Evolutionary conservation across 1,284 basidiomycete genomes (phyloP).

Genomic region (Irpex sp.): DNA sequence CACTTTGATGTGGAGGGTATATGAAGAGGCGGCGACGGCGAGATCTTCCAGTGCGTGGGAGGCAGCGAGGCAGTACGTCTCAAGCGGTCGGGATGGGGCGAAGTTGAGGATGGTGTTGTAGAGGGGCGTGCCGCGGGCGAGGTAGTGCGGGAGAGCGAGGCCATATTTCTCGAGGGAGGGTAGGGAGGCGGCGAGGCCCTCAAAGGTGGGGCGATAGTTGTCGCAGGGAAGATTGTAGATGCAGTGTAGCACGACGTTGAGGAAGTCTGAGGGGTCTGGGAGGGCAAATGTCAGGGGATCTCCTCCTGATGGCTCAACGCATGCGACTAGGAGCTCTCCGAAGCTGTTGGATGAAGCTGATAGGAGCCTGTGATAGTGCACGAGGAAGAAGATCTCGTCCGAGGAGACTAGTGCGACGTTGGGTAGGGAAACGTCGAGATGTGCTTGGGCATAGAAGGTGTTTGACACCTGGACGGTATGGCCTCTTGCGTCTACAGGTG

Average conservation of each 20-base stretch:
- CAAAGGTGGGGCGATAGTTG: conserved; percentile 30
- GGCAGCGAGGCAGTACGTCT: conserved; percentile 32
- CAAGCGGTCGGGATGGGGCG: conserved; percentile 33
- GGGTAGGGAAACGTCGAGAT: too few relatives aligned
- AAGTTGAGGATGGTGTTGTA: conserved; percentile 28
- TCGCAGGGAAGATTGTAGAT: conserved; percentile 31
- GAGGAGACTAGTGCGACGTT: too few relatives aligned
- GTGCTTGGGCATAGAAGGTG: too few relatives aligned
- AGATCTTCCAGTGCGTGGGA: conserved; percentile 31
- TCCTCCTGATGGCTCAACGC: too few relatives aligned
- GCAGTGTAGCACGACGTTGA: conserved; percentile 35
- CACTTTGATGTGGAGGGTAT: conserved; percentile 31
- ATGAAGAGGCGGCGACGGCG: conserved; percentile 32
- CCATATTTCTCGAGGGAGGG: conserved; percentile 30
- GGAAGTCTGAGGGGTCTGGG: conserved; percentile 19
- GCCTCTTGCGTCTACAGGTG: too few relatives aligned
- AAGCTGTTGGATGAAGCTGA: too few relatives aligned
- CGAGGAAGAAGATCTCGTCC: too few relatives aligned
- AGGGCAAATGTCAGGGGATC: too few relatives aligned
- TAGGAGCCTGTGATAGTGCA: too few relatives aligned
- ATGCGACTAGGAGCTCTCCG: too few relatives aligned
- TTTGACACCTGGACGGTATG: too few relatives aligned
- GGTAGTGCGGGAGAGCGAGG: conserved; percentile 17
- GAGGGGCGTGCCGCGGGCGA: conserved; percentile 23
- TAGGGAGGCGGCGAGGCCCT: conserved; percentile 27